Evolutionary conservation across 1,284 basidiomycete genomes (phyloP), one percentile per base, ranked within the genome.

Genomic region (Cutaneotrichosporon dermatis): DNA sequence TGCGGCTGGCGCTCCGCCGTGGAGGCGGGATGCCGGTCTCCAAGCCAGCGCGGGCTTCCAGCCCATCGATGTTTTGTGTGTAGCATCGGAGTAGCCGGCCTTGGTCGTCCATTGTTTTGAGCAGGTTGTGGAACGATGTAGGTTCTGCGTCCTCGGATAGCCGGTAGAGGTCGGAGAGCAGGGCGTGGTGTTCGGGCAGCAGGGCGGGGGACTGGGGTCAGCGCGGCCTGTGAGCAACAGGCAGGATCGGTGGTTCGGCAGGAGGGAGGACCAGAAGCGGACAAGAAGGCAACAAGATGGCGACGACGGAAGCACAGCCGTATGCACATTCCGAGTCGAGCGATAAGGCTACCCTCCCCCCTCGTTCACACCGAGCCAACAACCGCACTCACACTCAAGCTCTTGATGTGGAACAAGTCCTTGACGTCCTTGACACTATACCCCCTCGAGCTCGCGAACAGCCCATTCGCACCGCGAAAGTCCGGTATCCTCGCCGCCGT

Each of bases 61-160:
- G 85, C 12, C 87, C 88, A 72, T 97, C 92, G 62, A 96, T 94
- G 77, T 95, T 94, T 79, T 97, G 93, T 0, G 93, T 95, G 76
- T 96, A 97, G 4, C 93, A 90, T 35, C 93, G 84, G 46, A 93
- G 82, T 1, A 97, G 83, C 51, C 85, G 83, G 2, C 89, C 88
- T 50, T 87, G 82, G 57, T 86, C 81, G 69, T 96, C 90, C 25
- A 96, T 83, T 11, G 82, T 72, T 45, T 86, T 86, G 33, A 97
- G 84, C 34, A 89, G 80, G 6, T 81, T 77, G 71, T 97, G 93
- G 67, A 96, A 96, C 1, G 86, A 79, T 3, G 93, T 94, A 0
- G 93, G 92, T 61, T 82, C 69, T 8, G 92, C 90, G 2, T 82
- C 80, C 58, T 84, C 81, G 4, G 92, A 88, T 36, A 92, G 80